phyloP scores from a whole-genome alignment of 768 basidiomycete genomes.

The Lanmaoa pseudosensibilis region DNA sequence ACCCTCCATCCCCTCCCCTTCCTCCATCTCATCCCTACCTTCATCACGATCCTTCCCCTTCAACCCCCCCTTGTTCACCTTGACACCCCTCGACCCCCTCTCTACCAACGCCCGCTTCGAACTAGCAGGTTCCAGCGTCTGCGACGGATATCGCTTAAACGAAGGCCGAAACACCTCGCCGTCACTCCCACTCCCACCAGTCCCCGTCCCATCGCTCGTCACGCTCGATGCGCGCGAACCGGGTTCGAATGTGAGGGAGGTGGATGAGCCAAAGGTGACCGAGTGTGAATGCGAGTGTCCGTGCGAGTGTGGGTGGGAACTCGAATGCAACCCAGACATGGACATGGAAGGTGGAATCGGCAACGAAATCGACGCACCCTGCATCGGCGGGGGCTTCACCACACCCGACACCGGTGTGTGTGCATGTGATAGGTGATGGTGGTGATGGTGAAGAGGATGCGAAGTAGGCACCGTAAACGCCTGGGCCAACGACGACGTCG shows the following conservation, averaged over 20 bases:
- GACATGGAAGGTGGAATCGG: conserved; percentile 32
- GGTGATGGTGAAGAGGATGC: conserved; percentile 1
- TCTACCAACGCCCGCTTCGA: conserved; percentile 53
- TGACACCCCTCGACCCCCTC: conserved; percentile 22
- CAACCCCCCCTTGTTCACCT: neutral
- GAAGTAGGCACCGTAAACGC: conserved; percentile 36
- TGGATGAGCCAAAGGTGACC: conserved; percentile 3
- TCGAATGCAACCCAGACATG: conserved; percentile 12
- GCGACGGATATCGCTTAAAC: conserved; percentile 73
- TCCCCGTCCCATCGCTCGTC: conserved; percentile 32
- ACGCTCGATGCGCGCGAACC: conserved; percentile 34
- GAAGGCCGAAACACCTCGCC: conserved; percentile 49
- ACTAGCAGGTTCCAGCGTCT: conserved; percentile 63
- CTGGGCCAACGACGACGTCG: conserved; percentile 41
- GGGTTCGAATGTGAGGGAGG: conserved; percentile 21
- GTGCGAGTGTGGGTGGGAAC: neutral
- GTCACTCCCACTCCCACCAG: conserved; percentile 30
- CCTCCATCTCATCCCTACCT: neutral
- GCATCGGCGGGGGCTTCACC: conserved; percentile 28
- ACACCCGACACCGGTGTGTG: neutral
- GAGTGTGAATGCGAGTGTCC: conserved; percentile 6
- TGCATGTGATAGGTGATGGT: conserved; percentile 1
- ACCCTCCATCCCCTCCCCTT: neutral
- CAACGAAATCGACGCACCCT: conserved; percentile 33
- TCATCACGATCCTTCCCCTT: neutral